Percentiles rank a stretch among this genome's conserved stretches.
phyloP scores from a whole-genome alignment of 2,329 filamentous ascomycete genomes.

The Kalmusia sp. region DNA sequence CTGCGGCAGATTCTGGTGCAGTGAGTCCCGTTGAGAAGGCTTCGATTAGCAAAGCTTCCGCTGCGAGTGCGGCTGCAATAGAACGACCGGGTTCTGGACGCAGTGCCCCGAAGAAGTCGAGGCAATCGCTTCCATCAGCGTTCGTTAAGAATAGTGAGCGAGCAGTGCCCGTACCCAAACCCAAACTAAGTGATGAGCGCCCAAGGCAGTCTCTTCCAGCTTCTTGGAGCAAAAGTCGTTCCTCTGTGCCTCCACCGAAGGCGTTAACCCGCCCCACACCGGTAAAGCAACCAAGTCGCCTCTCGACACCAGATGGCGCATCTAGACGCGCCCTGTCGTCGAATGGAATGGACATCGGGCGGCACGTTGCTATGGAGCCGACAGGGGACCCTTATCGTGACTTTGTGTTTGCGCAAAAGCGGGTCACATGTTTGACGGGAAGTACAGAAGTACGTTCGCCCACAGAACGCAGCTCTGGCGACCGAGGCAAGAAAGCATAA shows the following conservation, averaged over 20 bases:
- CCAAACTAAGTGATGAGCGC: not conserved
- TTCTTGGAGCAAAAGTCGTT: not conserved
- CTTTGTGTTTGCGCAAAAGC: conserved; percentile 20
- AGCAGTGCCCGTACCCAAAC: too few species aligned
- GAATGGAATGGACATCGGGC: not conserved
- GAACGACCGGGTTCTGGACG: not conserved
- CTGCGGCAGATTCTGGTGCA: not conserved
- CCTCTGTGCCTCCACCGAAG: not conserved
- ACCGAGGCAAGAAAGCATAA: not conserved
- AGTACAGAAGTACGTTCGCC: conserved; percentile 28
- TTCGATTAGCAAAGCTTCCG: not conserved
- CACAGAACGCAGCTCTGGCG: not conserved
- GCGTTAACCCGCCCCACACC: not conserved
- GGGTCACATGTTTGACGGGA: conserved; percentile 26
- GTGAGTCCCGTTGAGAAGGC: not conserved
- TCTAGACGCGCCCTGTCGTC: not conserved
- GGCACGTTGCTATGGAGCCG: not conserved
- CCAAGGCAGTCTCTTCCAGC: conserved; percentile 28
- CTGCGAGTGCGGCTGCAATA: not conserved
- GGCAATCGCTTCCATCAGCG: conserved; percentile 3
- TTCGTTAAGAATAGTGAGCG: conserved; percentile 7
- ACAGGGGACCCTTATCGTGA: conserved; percentile 28
- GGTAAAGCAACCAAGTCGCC: not conserved
- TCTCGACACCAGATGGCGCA: not conserved
- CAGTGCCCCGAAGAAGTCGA: not conserved